Base-by-base conservation (phyloP, 1,284 basidiomycete species). In the Pseudozyma flocculosa region DNA sequence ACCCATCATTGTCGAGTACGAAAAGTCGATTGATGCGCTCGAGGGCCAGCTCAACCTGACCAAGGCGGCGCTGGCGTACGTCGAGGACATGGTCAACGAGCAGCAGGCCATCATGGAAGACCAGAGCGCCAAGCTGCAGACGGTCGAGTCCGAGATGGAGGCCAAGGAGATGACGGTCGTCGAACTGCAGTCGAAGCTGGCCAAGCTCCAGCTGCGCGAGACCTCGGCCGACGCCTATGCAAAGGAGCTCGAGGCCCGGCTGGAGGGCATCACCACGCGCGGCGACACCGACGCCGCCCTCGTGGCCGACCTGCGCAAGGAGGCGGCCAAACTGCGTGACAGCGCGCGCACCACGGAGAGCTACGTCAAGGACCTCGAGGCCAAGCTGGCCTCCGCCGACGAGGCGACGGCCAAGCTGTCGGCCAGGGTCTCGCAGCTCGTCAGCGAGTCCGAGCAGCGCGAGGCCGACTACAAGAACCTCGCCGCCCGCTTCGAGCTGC, bases 1-100 rank as follows among this genome's bases (percentile, higher is more conserved):
- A 34, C 94, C 94, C 8, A 92, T 98, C 70, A 96, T 98, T 55
- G 73, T 76, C 40, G 94, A 97, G 81, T 98, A 98, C 79, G 94
- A 98, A 81, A 93, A 94, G 83, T 92, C 92, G 1, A 93, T 98
- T 64, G 86, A 87, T 42, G 88, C 91, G 2, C 88, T 98, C 82
- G 95, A 98, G 78, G 90, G 92, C 1, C 89, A 97, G 78, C 84
- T 96, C 50, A 90, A 86, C 69, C 83, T 96, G 47, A 91, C 91
- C 67, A 85, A 89, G 57, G 91, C 90, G 1, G 92, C 92, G 17
- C 81, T 96, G 34, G 82, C 88, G 43, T 88, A 92, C 76, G 90
- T 90, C 45, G 94, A 94, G 77, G 90, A 92, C 68, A 82, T 94
- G 75, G 86, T 91, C 54, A 88, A 90, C 67, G 92, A 95, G 79